phyloP scores from a whole-genome alignment of 139 green algal genomes.

The Haematococcus sp. region DNA sequence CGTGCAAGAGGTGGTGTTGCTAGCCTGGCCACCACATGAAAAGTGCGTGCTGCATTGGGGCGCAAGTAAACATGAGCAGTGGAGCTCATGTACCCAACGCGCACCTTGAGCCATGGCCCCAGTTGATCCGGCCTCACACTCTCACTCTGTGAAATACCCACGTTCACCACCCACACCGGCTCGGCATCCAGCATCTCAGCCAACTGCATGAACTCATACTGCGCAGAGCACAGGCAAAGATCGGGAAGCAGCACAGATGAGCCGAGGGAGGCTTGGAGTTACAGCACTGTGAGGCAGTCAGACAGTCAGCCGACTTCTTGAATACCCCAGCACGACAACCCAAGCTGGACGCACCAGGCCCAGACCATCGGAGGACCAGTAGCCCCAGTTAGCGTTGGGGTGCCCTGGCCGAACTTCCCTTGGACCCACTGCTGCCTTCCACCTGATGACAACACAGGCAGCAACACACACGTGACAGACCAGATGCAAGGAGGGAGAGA shows the following conservation, averaged over 20 bases:
- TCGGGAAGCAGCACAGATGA: too few relatives aligned
- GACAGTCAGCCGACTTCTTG: too few relatives aligned
- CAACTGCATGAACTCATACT: conserved; percentile 74
- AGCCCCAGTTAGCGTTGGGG: conserved; percentile 63
- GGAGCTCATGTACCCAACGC: too few relatives aligned
- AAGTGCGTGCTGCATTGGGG: too few relatives aligned
- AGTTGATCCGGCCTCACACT: conserved; percentile 8
- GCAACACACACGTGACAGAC: too few relatives aligned
- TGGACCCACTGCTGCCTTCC: conserved; percentile 48
- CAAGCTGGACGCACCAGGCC: conserved; percentile 2
- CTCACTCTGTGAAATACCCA: conserved; percentile 47
- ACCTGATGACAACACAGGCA: conserved; percentile 33
- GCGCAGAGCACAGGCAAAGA: conserved; percentile 25
- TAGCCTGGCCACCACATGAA: too few relatives aligned
- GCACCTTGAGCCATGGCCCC: conserved; percentile 11
- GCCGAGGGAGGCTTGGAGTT: too few relatives aligned
- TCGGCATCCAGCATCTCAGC: conserved; percentile 53
- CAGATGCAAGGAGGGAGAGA: too few relatives aligned
- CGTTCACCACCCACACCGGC: conserved; percentile 68
- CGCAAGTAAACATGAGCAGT: too few relatives aligned
- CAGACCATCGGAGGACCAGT: conserved; percentile 64
- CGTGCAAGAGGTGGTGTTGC: too few relatives aligned
- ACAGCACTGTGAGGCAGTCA: too few relatives aligned
- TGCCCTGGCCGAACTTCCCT: conserved; percentile 54
- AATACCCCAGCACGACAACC: too few relatives aligned